Conservation (phyloP, 2,329 filamentous ascomycete genomes). For the Colletotrichum simmondsii region DNA sequence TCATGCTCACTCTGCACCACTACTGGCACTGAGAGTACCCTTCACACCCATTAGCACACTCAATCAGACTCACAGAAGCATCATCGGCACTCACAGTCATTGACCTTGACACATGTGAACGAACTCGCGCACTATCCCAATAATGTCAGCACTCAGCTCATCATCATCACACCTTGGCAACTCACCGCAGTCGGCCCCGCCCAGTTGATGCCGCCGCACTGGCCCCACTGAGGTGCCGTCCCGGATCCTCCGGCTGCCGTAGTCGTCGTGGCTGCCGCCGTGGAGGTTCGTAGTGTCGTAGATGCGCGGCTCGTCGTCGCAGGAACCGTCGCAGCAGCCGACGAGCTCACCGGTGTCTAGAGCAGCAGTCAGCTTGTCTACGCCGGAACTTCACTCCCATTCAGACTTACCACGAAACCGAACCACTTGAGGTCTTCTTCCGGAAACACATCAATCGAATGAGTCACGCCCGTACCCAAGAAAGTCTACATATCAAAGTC, state of each 20-base stretch:
- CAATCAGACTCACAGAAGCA: too few species aligned
- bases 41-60: background rate
- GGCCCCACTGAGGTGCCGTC: constrained; percentile 26
- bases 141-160: background rate
- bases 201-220: constrained; percentile 30
- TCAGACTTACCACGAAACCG: constrained; percentile 16
- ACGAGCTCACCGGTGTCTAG: constrained; percentile 27
- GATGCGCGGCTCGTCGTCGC: constrained; percentile 9
- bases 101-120: constrained; percentile 18
- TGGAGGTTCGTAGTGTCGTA: constrained; percentile 16
- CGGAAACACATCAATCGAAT: constrained; percentile 32
- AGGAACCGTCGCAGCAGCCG: background rate
- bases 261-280: background rate
- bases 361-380: background rate
- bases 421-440: constrained; percentile 36
- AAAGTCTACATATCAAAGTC: constrained; percentile 18
- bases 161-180: background rate
- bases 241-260: constrained; percentile 21
- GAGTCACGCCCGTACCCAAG: constrained; percentile 24
- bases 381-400: too few species aligned
- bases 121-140: constrained; percentile 19
- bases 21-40: constrained; percentile 24
- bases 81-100: constrained; percentile 19
- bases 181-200: constrained; percentile 16
- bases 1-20: too few species aligned